Base-by-base conservation (phyloP, 768 basidiomycete genomes). In the Dacryopinax primogenitus region DNA sequence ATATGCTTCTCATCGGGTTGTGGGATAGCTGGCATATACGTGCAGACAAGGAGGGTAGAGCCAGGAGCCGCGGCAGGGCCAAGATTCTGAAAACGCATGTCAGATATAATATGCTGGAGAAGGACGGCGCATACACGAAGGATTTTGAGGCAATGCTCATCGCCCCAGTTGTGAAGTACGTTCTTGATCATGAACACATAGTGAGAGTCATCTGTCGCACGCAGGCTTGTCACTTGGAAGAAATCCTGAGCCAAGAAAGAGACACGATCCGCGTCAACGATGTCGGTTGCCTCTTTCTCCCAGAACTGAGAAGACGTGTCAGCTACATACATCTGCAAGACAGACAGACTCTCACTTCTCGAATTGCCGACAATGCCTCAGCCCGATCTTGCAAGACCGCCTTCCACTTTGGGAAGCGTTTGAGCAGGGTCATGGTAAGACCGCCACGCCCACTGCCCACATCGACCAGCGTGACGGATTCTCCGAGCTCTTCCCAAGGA, bases 111-210 rank as follows among this genome's bases (percentile, higher is more conserved):
- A 58, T 3, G 26, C 41, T 44, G 18, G 4, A 30, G 51, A 23
- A 30, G 4, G 32, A 30, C 26, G 9, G 30, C 51, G 26, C 51
- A 58, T 32, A 58, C 51, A 23, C 51, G 12, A 3, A 58, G 51
- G 26, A 58, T 58, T 30, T 58, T 58, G 30, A 58, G 23, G 21
- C 51, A 58, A 6, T 23, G 4, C 9, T 58, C 51, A 58, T 58
- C 51, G 9, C 26, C 26, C 51, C 51, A 58, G 26, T 58, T 58
- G 51, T 58, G 51, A 4, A 58, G 51, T 23, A 58, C 51, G 21
- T 58, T 58, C 26, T 58, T 58, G 23, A 58, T 26, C 51, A 58
- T 58, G 51, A 58, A 58, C 30, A 58, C 51, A 18, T 15, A 58
- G 2, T 23, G 51, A 4, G 51, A 3, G 51, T 58, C 26, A 18